Base-by-base conservation (phyloP, 305 asterid species). In the Andrographis paniculata region DNA sequence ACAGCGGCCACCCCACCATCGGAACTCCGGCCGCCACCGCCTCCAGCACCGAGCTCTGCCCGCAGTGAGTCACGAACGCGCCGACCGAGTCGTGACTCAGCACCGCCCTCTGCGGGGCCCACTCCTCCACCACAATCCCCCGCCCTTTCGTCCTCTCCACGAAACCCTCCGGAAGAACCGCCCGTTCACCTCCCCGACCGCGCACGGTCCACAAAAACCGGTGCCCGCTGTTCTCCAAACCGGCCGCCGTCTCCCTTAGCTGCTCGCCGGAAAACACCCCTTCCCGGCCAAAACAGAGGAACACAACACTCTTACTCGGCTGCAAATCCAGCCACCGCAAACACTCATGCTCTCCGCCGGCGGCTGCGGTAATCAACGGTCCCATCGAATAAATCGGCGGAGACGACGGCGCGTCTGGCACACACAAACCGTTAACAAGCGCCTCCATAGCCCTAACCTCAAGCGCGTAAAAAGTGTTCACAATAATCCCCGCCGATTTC, bases 61-160 rank as follows among this genome's bases (percentile, higher is more conserved):
- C 94, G 20, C 92, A 83, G 23, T 79, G 94, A 0, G 88, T 80
- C 48, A 78, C 86, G 61, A 84, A 84, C 1, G 81, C 94, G 0
- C 69, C 82, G 19, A 84, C 78, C 6, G 95, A 45, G 2, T 21
- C 68, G 55, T 80, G 88, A 10, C 61, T 53, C 59, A 80, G 54
- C 20, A 75, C 70, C 48, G 60, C 81, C 67, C 38, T 52, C 60
- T 80, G 93, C 3, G 88, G 86, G 3, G 82, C 91, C 92, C 94
- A 83, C 23, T 75, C 42, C 45, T 70, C 68, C 14, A 77, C 48
- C 6, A 83, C 69, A 3, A 77, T 45, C 0, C 92, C 84, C 42
- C 62, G 52, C 0, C 55, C 68, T 12, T 51, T 59, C 1, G 80
- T 83, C 21, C 80, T 67, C 37, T 68, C 77, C 68, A 72, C 20